phyloP scores from a whole-genome alignment of 352 stramenopile genomes.

The Saprolegnia diclina region DNA sequence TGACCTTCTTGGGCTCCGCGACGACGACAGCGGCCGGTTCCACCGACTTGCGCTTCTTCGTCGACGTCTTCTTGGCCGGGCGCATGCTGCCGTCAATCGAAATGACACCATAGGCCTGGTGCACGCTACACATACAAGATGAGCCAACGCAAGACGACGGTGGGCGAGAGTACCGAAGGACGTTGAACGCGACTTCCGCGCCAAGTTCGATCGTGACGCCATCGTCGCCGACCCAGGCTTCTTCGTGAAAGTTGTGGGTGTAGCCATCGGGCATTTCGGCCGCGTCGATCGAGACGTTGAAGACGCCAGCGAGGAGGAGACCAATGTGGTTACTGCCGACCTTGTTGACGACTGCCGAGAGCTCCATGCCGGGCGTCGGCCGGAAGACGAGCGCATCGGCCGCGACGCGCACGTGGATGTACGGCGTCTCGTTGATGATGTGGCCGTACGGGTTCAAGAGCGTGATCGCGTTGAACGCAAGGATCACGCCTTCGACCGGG shows the following conservation, averaged over 20 bases:
- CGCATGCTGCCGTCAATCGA: conserved; percentile 76
- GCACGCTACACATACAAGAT: conserved; percentile 36
- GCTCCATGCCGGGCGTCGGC: conserved; percentile 53
- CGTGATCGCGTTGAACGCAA: conserved; percentile 64
- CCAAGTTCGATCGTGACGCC: conserved; percentile 53
- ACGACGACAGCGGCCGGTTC: conserved; percentile 19
- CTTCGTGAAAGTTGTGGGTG: conserved; percentile 73
- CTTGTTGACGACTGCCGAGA: conserved; percentile 70
- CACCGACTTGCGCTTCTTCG: conserved; percentile 19
- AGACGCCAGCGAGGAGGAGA: conserved; percentile 75
- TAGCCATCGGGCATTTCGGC: conserved; percentile 66
- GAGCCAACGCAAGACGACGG: conserved; percentile 7
- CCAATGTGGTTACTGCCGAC: conserved; percentile 82
- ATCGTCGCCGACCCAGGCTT: conserved; percentile 58
- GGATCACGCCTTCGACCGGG: conserved; percentile 55
- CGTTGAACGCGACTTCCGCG: conserved; percentile 60
- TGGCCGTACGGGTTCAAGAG: conserved; percentile 47
- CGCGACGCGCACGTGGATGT: conserved; percentile 72
- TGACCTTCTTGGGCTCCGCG: conserved; percentile 24
- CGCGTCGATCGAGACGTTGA: conserved; percentile 75
- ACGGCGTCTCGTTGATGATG: conserved; percentile 83
- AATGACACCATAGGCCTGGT: conserved; percentile 71
- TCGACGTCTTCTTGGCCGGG: conserved; percentile 15
- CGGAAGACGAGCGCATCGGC: conserved; percentile 70
- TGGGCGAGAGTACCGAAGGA: conserved; percentile 37